Percentiles rank a stretch among this genome's conserved stretches.
These are phyloP conservation scores for Hypomyces rosellus DNA, from an alignment of 2,329 filamentous ascomycete genomes.

Conservation along the genomic window DNA sequence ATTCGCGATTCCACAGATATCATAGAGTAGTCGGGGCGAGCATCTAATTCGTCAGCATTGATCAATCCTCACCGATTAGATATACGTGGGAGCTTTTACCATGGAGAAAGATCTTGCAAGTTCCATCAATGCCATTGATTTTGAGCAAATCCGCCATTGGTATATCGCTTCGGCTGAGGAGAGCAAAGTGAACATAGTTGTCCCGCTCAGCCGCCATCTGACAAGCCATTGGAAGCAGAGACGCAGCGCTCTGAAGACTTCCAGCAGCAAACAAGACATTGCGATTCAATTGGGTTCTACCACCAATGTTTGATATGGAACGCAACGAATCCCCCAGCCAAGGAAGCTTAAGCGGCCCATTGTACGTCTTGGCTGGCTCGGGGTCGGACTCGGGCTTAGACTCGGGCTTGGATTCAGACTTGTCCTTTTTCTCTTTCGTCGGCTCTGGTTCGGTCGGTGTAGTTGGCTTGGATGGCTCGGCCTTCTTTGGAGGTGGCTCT, in stretches of 20 bases:
- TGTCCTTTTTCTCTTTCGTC: not conserved
- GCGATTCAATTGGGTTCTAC: slow-evolving; percentile 47
- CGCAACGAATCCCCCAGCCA: slow-evolving; percentile 59
- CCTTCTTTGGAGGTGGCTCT: not conserved
- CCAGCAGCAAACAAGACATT: slow-evolving; percentile 77
- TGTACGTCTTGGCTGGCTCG: slow-evolving; percentile 37
- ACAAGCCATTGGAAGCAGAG: slow-evolving; percentile 75
- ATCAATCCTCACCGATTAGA: not conserved
- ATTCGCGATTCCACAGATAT: slow-evolving; percentile 67
- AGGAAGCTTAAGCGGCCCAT: slow-evolving; percentile 64
- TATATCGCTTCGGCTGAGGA: slow-evolving; percentile 70
- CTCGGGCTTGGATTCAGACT: not conserved
- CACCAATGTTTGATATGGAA: slow-evolving; percentile 47
- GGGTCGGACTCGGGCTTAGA: not conserved
- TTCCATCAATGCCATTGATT: slow-evolving; percentile 70
- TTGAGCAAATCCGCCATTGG: slow-evolving; percentile 61
- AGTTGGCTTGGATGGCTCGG: not conserved
- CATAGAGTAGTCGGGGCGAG: slow-evolving; percentile 64
- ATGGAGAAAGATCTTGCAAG: slow-evolving; percentile 60
- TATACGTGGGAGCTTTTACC: slow-evolving; percentile 29
- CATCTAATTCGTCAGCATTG: slow-evolving; percentile 47
- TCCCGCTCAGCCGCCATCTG: slow-evolving; percentile 66
- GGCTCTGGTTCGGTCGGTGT: not conserved
- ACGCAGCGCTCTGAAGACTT: slow-evolving; percentile 64
- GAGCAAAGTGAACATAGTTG: slow-evolving; percentile 74